These are phyloP conservation scores for Starmerella bombicola DNA, from an alignment of 805 yeast species.

Conservation along the genomic window DNA sequence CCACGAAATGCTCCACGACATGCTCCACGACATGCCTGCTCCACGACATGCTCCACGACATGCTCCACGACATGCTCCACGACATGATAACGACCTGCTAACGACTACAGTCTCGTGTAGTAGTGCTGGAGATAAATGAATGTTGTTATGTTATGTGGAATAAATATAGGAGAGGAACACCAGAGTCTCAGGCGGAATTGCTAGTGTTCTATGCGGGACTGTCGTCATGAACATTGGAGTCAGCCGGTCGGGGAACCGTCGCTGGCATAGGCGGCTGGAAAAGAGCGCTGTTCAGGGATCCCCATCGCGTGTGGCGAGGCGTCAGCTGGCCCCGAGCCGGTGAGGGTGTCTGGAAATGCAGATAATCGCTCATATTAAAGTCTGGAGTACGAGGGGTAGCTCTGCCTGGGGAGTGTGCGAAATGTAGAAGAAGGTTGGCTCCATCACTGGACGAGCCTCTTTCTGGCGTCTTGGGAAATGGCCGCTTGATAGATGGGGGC, in stretches of 20 bases:
- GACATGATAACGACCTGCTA: too few species aligned
- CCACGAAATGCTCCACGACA: too few species aligned
- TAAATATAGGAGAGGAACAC: too few species aligned
- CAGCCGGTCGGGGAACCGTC: background rate
- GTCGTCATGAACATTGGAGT: background rate
- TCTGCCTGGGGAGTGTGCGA: conserved; percentile 64
- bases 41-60: too few species aligned
- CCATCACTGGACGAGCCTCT: conserved; percentile 39
- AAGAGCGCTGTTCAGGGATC: conserved; percentile 13
- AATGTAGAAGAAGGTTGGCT: conserved; percentile 65
- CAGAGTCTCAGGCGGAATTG: too few species aligned
- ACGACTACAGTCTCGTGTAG: too few species aligned
- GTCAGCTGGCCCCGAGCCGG: conserved; percentile 20
- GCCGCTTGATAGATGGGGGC: conserved; percentile 15
- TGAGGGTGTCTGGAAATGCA: conserved; percentile 65
- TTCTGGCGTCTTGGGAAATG: conserved; percentile 26
- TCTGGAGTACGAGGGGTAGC: conserved; percentile 30
- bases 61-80: too few species aligned
- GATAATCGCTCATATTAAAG: conserved; percentile 73
- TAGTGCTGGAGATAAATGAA: too few species aligned
- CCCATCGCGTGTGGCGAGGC: conserved; percentile 11
- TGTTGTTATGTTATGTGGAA: too few species aligned
- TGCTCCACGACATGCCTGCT: too few species aligned
- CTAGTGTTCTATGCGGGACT: background rate
- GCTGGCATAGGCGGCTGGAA: conserved; percentile 5